phyloP scores from a whole-genome alignment of 108 stramenopile species.

The Discostella stelligeroides region DNA sequence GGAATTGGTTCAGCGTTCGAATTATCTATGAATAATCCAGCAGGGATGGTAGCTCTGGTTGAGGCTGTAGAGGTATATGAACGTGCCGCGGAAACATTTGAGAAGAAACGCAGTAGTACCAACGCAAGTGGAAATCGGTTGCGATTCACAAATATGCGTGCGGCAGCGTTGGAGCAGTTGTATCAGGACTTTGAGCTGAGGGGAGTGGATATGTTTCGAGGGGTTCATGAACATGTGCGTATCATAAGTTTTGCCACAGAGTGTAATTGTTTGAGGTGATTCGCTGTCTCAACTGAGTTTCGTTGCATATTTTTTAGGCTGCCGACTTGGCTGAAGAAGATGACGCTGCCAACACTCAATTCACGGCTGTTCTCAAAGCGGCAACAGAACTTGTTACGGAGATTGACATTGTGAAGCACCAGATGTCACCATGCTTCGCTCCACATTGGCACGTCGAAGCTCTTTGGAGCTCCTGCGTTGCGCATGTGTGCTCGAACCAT shows the following conservation, averaged over 20 bases:
- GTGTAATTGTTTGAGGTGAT: not conserved
- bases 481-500: constrained; percentile 83
- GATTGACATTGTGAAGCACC: constrained; percentile 82
- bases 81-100: constrained; percentile 72
- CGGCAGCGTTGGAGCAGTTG: constrained; percentile 80
- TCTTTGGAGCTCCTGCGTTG: constrained; percentile 85
- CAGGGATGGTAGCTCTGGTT: constrained; percentile 88
- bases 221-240: constrained; percentile 59
- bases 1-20: constrained; percentile 88
- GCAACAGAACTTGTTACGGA: constrained; percentile 81
- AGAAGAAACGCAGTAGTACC: constrained; percentile 57
- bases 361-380: constrained; percentile 82
- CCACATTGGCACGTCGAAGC: constrained; percentile 84
- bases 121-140: constrained; percentile 45
- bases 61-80: constrained; percentile 91
- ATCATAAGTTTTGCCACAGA: not conserved
- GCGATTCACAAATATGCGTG: constrained; percentile 87
- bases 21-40: constrained; percentile 80
- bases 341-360: constrained; percentile 61
- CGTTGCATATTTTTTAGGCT: constrained; percentile 13
- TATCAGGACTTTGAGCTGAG: constrained; percentile 85
- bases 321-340: constrained; percentile 72
- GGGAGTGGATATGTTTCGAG: constrained; percentile 74
- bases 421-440: constrained; percentile 89
- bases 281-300: not conserved